phyloP scores from a whole-genome alignment of 495 filamentous ascomycete species.

The Chaetomium fimeti region DNA sequence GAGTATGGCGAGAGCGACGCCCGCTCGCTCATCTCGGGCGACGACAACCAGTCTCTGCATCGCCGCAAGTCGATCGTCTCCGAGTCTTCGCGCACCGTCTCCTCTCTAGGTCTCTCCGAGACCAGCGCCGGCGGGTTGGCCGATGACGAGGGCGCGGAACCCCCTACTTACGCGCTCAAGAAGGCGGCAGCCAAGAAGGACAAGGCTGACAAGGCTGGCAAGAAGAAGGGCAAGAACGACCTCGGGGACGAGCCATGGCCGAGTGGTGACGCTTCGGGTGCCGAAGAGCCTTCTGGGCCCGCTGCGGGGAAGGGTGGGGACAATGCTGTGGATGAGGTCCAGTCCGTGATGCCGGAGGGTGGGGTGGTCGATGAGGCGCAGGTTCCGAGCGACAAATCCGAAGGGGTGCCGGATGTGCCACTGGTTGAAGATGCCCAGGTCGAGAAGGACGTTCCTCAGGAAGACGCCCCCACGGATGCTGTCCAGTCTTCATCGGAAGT shows the following conservation, averaged over 20 bases:
- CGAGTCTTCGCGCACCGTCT: slow-evolving; percentile 18
- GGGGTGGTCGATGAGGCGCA: slow-evolving; percentile 9
- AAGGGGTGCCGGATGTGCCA: not conserved
- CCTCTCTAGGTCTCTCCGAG: slow-evolving; percentile 3
- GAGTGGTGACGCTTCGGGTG: slow-evolving; percentile 21
- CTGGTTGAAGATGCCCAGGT: slow-evolving; percentile 28
- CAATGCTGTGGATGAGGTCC: slow-evolving; percentile 11
- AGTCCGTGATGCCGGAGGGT: slow-evolving; percentile 1
- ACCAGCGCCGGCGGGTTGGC: not conserved
- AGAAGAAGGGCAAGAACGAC: slow-evolving; percentile 33
- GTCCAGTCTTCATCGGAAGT: not conserved
- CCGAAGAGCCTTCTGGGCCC: slow-evolving; percentile 15
- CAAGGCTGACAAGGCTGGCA: slow-evolving; percentile 29
- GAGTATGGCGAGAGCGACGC: slow-evolving; percentile 22
- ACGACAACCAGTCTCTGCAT: slow-evolving; percentile 6
- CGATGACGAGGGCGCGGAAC: not conserved
- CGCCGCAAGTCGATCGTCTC: slow-evolving; percentile 15
- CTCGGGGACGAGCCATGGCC: slow-evolving; percentile 26
- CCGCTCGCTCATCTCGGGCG: slow-evolving; percentile 20
- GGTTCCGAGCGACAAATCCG: not conserved
- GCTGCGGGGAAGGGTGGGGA: slow-evolving; percentile 3
- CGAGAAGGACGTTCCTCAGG: slow-evolving; percentile 39
- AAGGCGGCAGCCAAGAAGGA: slow-evolving; percentile 20
- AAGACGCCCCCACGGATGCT: not conserved
- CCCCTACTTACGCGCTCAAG: slow-evolving; percentile 26